phyloP scores from a whole-genome alignment of 352 stramenopile species.

The Pythium volutum region DNA sequence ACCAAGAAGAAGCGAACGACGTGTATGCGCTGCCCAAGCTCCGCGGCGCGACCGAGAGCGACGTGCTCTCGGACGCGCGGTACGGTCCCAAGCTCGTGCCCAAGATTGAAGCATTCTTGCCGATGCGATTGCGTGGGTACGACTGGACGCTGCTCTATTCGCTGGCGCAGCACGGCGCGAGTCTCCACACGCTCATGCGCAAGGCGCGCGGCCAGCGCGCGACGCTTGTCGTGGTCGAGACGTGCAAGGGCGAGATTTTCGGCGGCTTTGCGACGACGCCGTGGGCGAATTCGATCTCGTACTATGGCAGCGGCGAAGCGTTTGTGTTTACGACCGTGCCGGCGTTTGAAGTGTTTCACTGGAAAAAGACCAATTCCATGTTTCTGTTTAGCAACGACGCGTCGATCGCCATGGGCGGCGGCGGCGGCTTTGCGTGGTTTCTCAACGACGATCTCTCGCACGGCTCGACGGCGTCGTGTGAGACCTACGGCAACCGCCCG shows the following conservation, averaged over 20 bases:
- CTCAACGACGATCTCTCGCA: slow-evolving; percentile 65
- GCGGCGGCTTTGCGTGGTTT: slow-evolving; percentile 64
- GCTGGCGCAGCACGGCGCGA: slow-evolving; percentile 61
- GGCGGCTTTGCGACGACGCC: slow-evolving; percentile 48
- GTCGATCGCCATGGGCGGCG: slow-evolving; percentile 72
- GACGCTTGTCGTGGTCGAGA: slow-evolving; percentile 65
- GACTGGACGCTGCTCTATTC: slow-evolving; percentile 72
- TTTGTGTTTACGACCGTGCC: slow-evolving; percentile 71
- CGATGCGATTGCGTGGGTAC: slow-evolving; percentile 44
- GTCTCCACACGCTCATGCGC: slow-evolving; percentile 54
- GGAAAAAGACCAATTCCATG: slow-evolving; percentile 61
- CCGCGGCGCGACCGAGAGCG: slow-evolving; percentile 38
- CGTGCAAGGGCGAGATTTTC: slow-evolving; percentile 57
- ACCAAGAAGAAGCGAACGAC: slow-evolving; percentile 33
- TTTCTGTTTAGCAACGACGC: slow-evolving; percentile 70
- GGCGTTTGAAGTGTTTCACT: slow-evolving; percentile 56
- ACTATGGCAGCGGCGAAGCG: slow-evolving; percentile 68
- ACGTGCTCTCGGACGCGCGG: slow-evolving; percentile 44
- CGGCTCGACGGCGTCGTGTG: slow-evolving; percentile 40
- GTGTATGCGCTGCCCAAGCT: slow-evolving; percentile 40
- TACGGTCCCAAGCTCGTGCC: slow-evolving; percentile 46
- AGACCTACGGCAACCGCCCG: slow-evolving; percentile 64
- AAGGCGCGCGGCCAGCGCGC: slow-evolving; percentile 36
- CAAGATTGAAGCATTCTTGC: slow-evolving; percentile 57
- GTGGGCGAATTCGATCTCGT: slow-evolving; percentile 50